Conservation (phyloP, 495 filamentous ascomycete species). For the Jackrogersella multiformis region DNA sequence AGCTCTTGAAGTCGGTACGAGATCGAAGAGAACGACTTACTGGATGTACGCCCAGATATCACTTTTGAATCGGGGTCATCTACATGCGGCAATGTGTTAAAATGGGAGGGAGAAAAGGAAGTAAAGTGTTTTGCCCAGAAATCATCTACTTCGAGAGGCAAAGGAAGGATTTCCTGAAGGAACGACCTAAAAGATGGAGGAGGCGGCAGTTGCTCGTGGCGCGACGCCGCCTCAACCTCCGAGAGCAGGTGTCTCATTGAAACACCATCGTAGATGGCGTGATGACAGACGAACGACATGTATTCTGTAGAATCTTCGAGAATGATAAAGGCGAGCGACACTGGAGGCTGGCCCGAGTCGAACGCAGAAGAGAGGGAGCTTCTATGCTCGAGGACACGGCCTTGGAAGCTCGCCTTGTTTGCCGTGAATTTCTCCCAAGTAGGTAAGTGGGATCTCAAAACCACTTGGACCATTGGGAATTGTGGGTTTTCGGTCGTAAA, state of each 20-base stretch:
- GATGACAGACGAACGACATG: constrained; percentile 73
- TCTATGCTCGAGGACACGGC: constrained; percentile 39
- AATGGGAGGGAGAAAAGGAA: constrained; percentile 58
- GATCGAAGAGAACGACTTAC: constrained; percentile 54
- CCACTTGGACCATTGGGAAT: constrained; percentile 67
- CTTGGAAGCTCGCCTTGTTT: constrained; percentile 29
- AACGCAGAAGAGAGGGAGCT: constrained; percentile 42
- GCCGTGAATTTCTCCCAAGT: constrained; percentile 47
- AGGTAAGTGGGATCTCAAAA: constrained; percentile 51
- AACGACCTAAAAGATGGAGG: constrained; percentile 57
- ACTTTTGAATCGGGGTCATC: constrained; percentile 3
- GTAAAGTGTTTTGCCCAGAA: constrained; percentile 70
- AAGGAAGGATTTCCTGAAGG: constrained; percentile 41
- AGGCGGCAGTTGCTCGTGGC: constrained; percentile 53
- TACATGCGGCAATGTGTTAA: constrained; percentile 36
- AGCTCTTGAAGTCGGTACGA: constrained; percentile 57
- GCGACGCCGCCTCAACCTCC: constrained; percentile 67
- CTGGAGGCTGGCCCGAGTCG: constrained; percentile 46
- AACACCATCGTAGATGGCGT: constrained; percentile 82
- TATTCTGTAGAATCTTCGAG: constrained; percentile 39
- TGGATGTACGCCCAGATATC: constrained; percentile 4
- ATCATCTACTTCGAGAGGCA: constrained; percentile 53
- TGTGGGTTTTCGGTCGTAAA: constrained; percentile 58
- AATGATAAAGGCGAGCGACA: constrained; percentile 50
- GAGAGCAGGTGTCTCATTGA: constrained; percentile 70